Percentiles rank a stretch among this genome's conserved stretches.
phyloP scores from a whole-genome alignment of 352 stramenopile species.

The Halophytophthora batemanensis region DNA sequence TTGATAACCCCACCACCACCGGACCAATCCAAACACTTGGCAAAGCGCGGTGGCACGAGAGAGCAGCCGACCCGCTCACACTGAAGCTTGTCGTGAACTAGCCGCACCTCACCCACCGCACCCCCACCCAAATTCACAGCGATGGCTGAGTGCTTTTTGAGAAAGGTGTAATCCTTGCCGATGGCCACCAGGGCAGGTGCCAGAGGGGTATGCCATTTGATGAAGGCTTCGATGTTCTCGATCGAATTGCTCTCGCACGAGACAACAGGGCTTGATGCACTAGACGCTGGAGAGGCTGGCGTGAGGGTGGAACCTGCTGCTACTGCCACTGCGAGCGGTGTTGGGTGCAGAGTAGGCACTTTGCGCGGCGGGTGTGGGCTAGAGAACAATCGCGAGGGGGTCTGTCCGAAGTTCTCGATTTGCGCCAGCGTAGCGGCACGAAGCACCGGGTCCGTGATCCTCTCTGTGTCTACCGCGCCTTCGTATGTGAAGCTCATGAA shows the following conservation, averaged over 20 bases:
- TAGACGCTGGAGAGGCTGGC: slow-evolving; percentile 3
- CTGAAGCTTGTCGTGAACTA: slow-evolving; percentile 62
- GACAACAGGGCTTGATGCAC: slow-evolving; percentile 21
- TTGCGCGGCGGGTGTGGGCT: slow-evolving; percentile 62
- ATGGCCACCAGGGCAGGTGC: slow-evolving; percentile 66
- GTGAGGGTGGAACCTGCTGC: slow-evolving; percentile 2
- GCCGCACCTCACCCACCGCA: slow-evolving; percentile 50
- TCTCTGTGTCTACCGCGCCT: slow-evolving; percentile 75
- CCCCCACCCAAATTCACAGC: slow-evolving; percentile 34
- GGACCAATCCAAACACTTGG: slow-evolving; percentile 74
- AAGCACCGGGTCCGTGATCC: slow-evolving; percentile 87
- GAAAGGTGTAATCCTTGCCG: slow-evolving; percentile 73
- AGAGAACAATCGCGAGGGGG: slow-evolving; percentile 72
- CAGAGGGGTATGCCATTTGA: slow-evolving; percentile 76
- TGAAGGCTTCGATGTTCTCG: slow-evolving; percentile 59
- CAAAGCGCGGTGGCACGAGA: slow-evolving; percentile 67
- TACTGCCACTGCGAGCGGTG: background rate
- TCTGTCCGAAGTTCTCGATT: slow-evolving; percentile 92
- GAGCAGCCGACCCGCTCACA: slow-evolving; percentile 39
- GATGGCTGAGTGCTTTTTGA: slow-evolving; percentile 46
- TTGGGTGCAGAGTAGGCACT: slow-evolving; percentile 32
- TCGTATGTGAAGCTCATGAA: slow-evolving; percentile 88
- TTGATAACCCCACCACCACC: slow-evolving; percentile 53
- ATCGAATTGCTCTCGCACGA: slow-evolving; percentile 58
- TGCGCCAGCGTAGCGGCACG: slow-evolving; percentile 89